These are phyloP conservation scores for Exsudoporus frostii DNA, from an alignment of 768 basidiomycete genomes.

Conservation along the genomic window DNA sequence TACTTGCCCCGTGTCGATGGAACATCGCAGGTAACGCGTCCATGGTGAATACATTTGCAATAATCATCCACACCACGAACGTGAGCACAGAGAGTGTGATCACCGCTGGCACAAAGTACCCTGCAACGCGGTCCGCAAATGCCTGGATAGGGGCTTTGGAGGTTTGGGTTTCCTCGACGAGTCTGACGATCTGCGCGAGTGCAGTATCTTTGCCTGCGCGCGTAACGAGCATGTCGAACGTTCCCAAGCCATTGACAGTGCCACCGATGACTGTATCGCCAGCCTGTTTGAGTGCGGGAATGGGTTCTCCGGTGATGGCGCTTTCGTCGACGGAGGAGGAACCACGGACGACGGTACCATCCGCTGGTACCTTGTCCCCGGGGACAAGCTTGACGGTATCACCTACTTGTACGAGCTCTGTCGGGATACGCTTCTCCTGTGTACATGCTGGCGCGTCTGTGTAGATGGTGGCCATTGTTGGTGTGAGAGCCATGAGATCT, in stretches of 20 bases:
- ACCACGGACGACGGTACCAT: constrained; percentile 85
- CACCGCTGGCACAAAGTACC: constrained; percentile 92
- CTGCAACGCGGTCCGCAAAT: constrained; percentile 92
- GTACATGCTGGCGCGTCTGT: constrained; percentile 78
- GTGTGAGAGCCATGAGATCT: constrained; percentile 92
- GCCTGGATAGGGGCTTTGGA: constrained; percentile 97
- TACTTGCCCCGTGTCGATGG: constrained; percentile 75
- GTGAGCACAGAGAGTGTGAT: constrained; percentile 79
- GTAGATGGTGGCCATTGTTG: constrained; percentile 95
- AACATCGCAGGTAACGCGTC: constrained; percentile 79
- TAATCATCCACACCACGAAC: constrained; percentile 77
- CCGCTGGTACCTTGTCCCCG: constrained; percentile 94
- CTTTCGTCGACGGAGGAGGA: constrained; percentile 92
- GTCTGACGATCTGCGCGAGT: constrained; percentile 90
- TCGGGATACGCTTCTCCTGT: constrained; percentile 86
- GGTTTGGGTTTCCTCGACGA: constrained; percentile 98
- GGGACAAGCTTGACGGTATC: constrained; percentile 93
- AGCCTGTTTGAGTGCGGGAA: constrained; percentile 79
- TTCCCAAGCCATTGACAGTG: constrained; percentile 95
- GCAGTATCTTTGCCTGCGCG: constrained; percentile 97
- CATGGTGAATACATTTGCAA: constrained; percentile 57
- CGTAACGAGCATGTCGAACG: constrained; percentile 93
- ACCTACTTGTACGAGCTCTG: constrained; percentile 91
- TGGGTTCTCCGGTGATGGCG: constrained; percentile 92
- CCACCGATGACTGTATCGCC: constrained; percentile 93